A percentile compares a stretch with the other conserved stretches of the same genome.
Evolutionary conservation across 768 basidiomycete genomes (phyloP).

Genomic region (Chiua virens): DNA sequence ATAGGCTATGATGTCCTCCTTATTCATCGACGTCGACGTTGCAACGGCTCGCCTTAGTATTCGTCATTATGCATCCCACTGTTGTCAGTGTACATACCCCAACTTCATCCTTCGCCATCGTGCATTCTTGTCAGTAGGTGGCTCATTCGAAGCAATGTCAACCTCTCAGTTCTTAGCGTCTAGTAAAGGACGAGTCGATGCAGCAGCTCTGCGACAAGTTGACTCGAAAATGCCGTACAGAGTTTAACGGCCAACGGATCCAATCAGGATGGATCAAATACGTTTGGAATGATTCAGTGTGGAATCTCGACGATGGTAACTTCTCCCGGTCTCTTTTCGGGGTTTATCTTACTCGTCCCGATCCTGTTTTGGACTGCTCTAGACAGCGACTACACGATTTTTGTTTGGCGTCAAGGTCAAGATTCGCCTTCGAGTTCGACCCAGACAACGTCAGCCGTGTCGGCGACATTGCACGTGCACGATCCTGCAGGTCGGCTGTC

Average conservation of each 20-base stretch:
- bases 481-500: slow-evolving; percentile 61
- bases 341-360: background rate
- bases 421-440: slow-evolving; percentile 36
- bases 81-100: slow-evolving; percentile 80
- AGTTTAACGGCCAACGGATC: slow-evolving; percentile 60
- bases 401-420: slow-evolving; percentile 73
- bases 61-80: slow-evolving; percentile 34
- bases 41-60: slow-evolving; percentile 18
- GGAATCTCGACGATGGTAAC: slow-evolving; percentile 89
- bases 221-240: slow-evolving; percentile 59
- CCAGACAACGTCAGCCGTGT: slow-evolving; percentile 6
- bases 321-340: background rate
- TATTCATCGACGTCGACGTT: too few relatives aligned
- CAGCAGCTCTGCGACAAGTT: slow-evolving; percentile 67
- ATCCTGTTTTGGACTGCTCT: background rate
- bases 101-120: slow-evolving; percentile 65
- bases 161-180: slow-evolving; percentile 7
- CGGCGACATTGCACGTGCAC: slow-evolving; percentile 55
- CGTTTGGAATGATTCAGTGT: slow-evolving; percentile 72
- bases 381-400: slow-evolving; percentile 90
- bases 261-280: slow-evolving; percentile 87
- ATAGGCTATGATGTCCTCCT: too few relatives aligned
- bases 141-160: background rate
- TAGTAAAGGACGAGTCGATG: slow-evolving; percentile 71
- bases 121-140: slow-evolving; percentile 64